Evolutionary conservation across 2,329 filamentous ascomycete genomes (phyloP), one percentile per base, ranked within the genome.

Genomic region (Fusarium sp.): DNA sequence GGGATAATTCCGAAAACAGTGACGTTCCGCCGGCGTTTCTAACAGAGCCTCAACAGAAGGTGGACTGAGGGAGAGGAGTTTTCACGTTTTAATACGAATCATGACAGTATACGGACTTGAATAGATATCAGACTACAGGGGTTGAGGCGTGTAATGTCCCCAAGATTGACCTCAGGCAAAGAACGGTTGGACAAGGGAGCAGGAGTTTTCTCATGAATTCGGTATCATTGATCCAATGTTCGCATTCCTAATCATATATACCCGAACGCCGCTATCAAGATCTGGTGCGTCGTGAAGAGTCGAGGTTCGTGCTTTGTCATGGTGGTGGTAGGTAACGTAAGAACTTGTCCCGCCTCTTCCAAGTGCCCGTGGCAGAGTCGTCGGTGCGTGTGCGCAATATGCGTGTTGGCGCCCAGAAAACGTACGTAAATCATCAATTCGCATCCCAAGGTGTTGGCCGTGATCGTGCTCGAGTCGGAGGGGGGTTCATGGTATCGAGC

Each of bases 21-120:
- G 87, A 87, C 60, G 83, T 89, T 9, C 87, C 88, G 1, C 80
- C 81, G 0, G 87, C 90, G 66, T 89, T 90, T 71, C 72, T 90
- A 8, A 84, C 84, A 12, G 85, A 88, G 73, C 84, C 87, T 59
- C 62, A 62, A 8, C 65, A 56, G 17, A 66, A 69, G 38, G 42
- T 64, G 33, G 68, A 77, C 17, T 75, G 70, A 64, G 61, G 62
- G 7, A 12, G 22, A n/a, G 44, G 62, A 27, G 51, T 60, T 46
- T 33, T 20, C 20, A 65, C 40, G 33, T 44, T 72, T 31, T 61
- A 58, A 63, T 35, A 67, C 71, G 66, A 71, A 35, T 73, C 35
- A 74, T 68, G 68, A 72, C 35, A 49, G 12, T 16, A 7, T 22
- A 44, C 27, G 61, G 40, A 11, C 17, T 61, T n/a, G 29, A 17